Conservation (phyloP, 768 basidiomycete species). For the Psilocybe cyanescens region DNA sequence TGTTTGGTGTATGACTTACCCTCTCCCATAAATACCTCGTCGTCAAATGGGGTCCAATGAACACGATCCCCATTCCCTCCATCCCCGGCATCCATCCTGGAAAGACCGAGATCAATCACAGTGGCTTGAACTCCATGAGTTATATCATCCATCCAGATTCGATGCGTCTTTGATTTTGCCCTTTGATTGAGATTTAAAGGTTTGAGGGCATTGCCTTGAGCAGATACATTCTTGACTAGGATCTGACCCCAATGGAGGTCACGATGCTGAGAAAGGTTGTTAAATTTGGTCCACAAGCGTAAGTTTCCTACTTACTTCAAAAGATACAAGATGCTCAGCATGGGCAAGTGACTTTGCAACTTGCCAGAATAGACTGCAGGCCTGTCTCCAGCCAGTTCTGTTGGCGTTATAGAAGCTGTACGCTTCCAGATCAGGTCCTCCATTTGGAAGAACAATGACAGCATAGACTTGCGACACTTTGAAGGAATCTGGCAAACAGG, state of each 20-base stretch:
- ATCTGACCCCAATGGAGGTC: constrained; percentile 99
- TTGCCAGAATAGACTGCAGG: constrained; percentile 91
- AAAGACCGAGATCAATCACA: constrained; percentile 93
- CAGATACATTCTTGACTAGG: constrained; percentile 65
- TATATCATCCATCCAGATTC: constrained; percentile 65
- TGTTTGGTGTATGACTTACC: constrained; percentile 46
- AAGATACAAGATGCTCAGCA: constrained; percentile 80
- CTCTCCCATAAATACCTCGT: constrained; percentile 90
- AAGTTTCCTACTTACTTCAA: constrained; percentile 68
- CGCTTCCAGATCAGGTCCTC: constrained; percentile 88
- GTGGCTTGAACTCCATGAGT: constrained; percentile 76
- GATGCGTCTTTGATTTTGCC: constrained; percentile 24
- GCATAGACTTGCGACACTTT: constrained; percentile 80
- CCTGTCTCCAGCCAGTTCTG: constrained; percentile 82
- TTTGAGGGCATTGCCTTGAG: constrained; percentile 33
- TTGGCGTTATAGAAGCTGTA: constrained; percentile 64
- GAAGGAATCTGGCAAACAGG: constrained; percentile 62
- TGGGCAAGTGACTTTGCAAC: constrained; percentile 74
- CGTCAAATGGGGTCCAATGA: constrained; percentile 84
- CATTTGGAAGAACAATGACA: constrained; percentile 89
- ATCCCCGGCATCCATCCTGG: constrained; percentile 73
- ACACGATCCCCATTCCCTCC: constrained; percentile 45
- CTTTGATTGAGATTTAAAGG: constrained; percentile 36
- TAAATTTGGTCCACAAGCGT: not conserved
- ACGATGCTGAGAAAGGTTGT: constrained; percentile 70